Evolutionary conservation across 352 stramenopile species (phyloP).

Genomic region (Plasmopara muralis): DNA sequence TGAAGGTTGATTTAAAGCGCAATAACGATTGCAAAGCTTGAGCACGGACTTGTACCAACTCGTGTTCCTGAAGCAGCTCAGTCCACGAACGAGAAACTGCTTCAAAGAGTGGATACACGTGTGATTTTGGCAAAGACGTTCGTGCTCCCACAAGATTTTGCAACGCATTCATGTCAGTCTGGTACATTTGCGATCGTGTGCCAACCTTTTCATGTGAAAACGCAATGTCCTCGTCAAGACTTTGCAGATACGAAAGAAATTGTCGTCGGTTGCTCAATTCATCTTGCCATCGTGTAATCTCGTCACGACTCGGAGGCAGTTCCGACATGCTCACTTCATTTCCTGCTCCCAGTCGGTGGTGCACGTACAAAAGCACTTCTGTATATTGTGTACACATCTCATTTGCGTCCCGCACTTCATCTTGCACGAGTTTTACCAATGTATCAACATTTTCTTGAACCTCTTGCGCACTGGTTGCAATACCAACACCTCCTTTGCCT

Average conservation of each 20-base stretch:
- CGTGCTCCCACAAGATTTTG: constrained; percentile 80
- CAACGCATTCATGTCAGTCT: constrained; percentile 55
- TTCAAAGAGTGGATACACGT: constrained; percentile 93
- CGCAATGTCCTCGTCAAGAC: constrained; percentile 87
- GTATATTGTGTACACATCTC: constrained; percentile 78
- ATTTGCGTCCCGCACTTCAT: constrained; percentile 57
- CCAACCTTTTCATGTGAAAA: constrained; percentile 79
- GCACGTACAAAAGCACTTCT: constrained; percentile 66
- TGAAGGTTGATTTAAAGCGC: constrained; percentile 73
- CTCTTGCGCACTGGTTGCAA: constrained; percentile 49
- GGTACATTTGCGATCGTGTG: constrained; percentile 60
- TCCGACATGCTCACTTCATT: constrained; percentile 21
- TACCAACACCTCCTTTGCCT: constrained; percentile 81
- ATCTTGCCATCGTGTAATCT: constrained; percentile 83
- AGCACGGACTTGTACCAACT: constrained; percentile 62
- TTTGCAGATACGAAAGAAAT: constrained; percentile 88
- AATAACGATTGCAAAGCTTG: constrained; percentile 59
- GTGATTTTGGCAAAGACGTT: constrained; percentile 88
- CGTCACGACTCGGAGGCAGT: constrained; percentile 19
- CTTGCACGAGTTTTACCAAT: constrained; percentile 42
- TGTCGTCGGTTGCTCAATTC: constrained; percentile 90
- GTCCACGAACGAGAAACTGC: constrained; percentile 80
- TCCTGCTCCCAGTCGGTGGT: constrained; percentile 36
- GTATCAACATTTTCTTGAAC: constrained; percentile 49
- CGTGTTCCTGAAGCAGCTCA: constrained; percentile 65